Evolutionary conservation across 768 basidiomycete species (phyloP).

Genomic region (Leccinellum luteum): DNA sequence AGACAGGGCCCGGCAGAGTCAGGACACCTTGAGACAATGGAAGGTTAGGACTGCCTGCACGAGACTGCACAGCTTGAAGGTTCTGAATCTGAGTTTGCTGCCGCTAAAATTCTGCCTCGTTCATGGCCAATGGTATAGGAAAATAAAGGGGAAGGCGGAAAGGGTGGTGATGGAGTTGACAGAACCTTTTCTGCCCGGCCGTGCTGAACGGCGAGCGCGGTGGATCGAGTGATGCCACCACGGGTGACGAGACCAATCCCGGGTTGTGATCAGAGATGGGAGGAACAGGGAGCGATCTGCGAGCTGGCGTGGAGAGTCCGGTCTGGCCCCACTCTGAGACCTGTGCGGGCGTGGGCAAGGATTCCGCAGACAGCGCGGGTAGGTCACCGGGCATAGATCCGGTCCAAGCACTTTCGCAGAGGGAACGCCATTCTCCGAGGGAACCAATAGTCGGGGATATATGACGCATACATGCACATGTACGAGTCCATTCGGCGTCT

Average conservation of each 20-base stretch:
- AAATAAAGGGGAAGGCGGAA: conserved; percentile 54
- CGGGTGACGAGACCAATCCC: conserved; percentile 10
- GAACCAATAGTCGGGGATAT: no score
- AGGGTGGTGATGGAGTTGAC: conserved; percentile 61
- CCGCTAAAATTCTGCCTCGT: conserved; percentile 5
- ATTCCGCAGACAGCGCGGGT: no score
- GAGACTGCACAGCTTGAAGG: conserved; percentile 15
- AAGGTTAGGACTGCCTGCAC: conserved; percentile 16
- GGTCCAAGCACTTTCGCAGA: no score
- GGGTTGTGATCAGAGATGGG: conserved; percentile 26
- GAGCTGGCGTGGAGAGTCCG: conserved; percentile 16
- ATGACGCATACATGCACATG: no score
- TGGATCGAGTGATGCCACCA: conserved; percentile 13
- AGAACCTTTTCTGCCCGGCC: conserved; percentile 24
- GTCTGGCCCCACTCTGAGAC: conserved; percentile 19
- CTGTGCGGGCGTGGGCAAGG: no score
- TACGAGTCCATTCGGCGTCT: no score
- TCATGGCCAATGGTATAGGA: conserved; percentile 33
- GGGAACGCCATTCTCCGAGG: no score
- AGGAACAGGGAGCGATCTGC: conserved; percentile 22
- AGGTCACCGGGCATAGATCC: no score
- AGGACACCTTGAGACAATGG: background rate
- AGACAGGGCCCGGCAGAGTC: conserved; percentile 6
- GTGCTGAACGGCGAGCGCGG: conserved; percentile 25
- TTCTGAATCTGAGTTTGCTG: background rate